These are phyloP conservation scores for Mycena chlorophos DNA, from an alignment of 768 basidiomycete genomes.

Conservation along the genomic window DNA sequence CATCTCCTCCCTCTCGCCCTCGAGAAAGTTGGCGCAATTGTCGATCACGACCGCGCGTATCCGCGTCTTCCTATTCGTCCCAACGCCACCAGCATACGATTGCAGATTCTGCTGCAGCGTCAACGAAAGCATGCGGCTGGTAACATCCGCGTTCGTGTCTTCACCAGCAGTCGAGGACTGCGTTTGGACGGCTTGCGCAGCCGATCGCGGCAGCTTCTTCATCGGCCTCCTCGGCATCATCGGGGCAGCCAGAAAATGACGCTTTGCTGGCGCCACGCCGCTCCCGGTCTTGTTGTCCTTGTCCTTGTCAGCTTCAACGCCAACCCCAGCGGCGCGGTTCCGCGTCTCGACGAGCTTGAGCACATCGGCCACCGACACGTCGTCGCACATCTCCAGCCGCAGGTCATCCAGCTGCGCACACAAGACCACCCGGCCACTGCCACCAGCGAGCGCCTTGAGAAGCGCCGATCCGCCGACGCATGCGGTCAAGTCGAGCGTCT, in stretches of 20 bases:
- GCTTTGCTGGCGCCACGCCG: neutral
- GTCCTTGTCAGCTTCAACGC: conserved; percentile 27
- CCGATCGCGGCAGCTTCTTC: conserved; percentile 31
- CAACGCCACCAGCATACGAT: conserved; percentile 1
- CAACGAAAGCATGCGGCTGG: neutral
- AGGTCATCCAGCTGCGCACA: conserved; percentile 54
- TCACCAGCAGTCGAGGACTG: no score
- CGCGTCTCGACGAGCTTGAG: conserved; percentile 40
- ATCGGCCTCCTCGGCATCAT: conserved; percentile 31
- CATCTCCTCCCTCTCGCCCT: neutral
- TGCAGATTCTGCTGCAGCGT: neutral
- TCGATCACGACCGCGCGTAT: neutral
- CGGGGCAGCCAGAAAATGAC: neutral
- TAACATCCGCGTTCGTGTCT: neutral
- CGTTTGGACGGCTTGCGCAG: conserved; percentile 15
- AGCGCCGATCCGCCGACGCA: conserved; percentile 45
- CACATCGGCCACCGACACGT: conserved; percentile 40
- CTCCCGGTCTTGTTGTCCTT: no score
- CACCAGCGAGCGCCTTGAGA: conserved; percentile 38
- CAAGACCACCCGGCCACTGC: conserved; percentile 41
- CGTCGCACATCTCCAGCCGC: conserved; percentile 51
- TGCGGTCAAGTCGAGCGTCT: conserved; percentile 46
- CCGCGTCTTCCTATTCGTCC: neutral
- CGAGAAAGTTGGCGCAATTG: conserved; percentile 1
- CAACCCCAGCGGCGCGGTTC: conserved; percentile 22